Percentiles rank a stretch among this genome's conserved stretches.
These are phyloP conservation scores for Trichophaea hybrida DNA, from an alignment of 2,329 filamentous ascomycete species.

Conservation along the genomic window DNA sequence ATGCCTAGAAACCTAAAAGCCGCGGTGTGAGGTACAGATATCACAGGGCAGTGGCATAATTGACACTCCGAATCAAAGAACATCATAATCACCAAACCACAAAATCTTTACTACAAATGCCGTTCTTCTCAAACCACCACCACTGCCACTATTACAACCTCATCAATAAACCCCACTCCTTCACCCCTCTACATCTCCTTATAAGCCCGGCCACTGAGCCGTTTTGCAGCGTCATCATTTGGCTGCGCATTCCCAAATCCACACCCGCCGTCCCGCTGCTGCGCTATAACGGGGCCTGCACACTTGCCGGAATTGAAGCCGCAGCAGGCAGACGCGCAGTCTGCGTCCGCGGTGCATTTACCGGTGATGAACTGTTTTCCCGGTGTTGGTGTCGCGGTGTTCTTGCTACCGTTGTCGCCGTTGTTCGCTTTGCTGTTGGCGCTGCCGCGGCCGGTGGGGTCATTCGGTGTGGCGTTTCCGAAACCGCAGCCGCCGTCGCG, in stretches of 20 bases:
- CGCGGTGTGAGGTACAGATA: too few relatives aligned
- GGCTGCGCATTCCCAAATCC: constrained; percentile 19
- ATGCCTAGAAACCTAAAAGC: too few relatives aligned
- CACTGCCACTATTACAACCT: neutral
- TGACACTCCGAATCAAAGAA: too few relatives aligned
- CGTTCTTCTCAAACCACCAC: too few relatives aligned
- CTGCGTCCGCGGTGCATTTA: constrained; percentile 24
- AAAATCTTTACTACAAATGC: too few relatives aligned
- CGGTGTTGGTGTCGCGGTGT: neutral
- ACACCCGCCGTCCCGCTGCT: constrained; percentile 26
- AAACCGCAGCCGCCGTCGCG: constrained; percentile 28
- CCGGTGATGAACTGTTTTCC: constrained; percentile 29
- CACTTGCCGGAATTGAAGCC: constrained; percentile 27
- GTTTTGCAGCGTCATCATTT: neutral
- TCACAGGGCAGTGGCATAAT: too few relatives aligned
- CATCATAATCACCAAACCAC: too few relatives aligned
- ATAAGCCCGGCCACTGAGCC: neutral
- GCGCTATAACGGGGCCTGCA: constrained; percentile 25
- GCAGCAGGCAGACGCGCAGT: constrained; percentile 28
- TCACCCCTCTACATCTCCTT: neutral
- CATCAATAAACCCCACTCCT: neutral
- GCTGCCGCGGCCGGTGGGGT: neutral
- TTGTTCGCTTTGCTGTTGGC: neutral
- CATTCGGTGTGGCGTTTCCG: neutral
- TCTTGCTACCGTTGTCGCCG: neutral